Evolutionary conservation across 2,329 filamentous ascomycete species (phyloP), one percentile per base, ranked within the genome.

Genomic region (Paecilomyces fulvus): DNA sequence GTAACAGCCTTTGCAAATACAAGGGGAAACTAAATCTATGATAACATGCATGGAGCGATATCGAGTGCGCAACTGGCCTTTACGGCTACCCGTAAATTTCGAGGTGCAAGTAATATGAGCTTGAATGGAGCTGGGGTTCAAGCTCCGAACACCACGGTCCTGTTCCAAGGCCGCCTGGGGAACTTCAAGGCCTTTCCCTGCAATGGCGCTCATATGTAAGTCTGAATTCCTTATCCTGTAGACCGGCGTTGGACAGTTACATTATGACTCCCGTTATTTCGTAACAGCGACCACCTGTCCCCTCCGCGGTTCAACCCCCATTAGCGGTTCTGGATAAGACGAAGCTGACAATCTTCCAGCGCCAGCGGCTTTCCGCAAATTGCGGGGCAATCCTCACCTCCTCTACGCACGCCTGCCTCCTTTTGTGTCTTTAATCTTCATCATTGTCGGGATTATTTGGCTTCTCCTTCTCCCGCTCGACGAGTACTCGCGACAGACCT

Each of bases 401-500:
- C 83, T 94, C 61, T 73, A 70, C 62, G 67, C 70, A n/a, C 89
- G 89, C 75, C 76, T 95, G 17, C 92, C 92, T 46, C 90, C 91
- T 12, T 92, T 95, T 76, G 77, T 97, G 31, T 96, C 92, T 31
- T 81, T 90, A 53, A 77, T 95, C 46, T 95, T 89, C 74, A 85
- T 97, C 65, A 66, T 92, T 52, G 82, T 96, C 65, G 94, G 94
- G 54, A 83, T 96, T 56, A 83, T 84, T 64, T 99, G 92, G 90
- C 84, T 99, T 12, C 83, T 96, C 21, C 80, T 97, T 30, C 83
- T 99, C 1, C 94, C 94, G 2, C 80, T 97, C 54, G 83, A 97
- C 73, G 83, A 92, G 63, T 96, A 97, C 77, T 96, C 91, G 53
- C 85, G 94, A 62, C 82, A 83, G 58, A 99, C 92, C 0, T 99